Evolutionary conservation across 1,139 yeast genomes (phyloP), one percentile per base, ranked within the genome.

Genomic region (Candida labiduridarum): DNA sequence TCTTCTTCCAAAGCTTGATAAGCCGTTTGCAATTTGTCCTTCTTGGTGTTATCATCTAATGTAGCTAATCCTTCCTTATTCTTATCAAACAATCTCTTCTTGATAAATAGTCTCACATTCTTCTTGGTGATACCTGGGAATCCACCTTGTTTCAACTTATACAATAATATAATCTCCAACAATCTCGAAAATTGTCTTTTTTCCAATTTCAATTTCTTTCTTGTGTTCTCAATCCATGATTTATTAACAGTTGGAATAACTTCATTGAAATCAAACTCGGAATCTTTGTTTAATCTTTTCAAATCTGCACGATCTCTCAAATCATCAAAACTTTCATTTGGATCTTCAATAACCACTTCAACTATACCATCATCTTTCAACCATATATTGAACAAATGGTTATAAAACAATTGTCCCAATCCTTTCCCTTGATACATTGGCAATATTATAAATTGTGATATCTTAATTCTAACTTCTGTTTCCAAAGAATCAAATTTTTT

Each of bases 341-440:
- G 99, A 64, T 95, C 99, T 65, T 94, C 99, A 9, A 95, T 92
- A 0, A 94, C 91, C 40, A 94, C 78, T 61, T 92, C 96, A 38
- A 73, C 69, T n/a, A 91, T 82, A 3, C 64, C 56, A 0, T 66
- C 60, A 55, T 88, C 87, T 0, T 62, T 57, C 6, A 74, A 59
- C 88, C 96, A 90, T 40, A 66, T 54, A 1, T 75, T 69, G 50
- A 80, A 76, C 7, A 94, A 68, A 1, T 77, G 58, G 12, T 72
- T 69, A 65, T 94, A 94, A 40, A 94, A 71, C 18, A 68, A 66
- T 1, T 83, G 80, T 1, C 99, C 99, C 51, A 85, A 82, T 0
- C 84, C 82, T 53, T 82, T 78, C 4, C 83, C 80, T 64, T 89
- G 96, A 65, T 80, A 85, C 15, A 88, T 87, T 10, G 99, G 99